phyloP scores from a whole-genome alignment of 345 rosid genomes.

The Turnera subulata region DNA sequence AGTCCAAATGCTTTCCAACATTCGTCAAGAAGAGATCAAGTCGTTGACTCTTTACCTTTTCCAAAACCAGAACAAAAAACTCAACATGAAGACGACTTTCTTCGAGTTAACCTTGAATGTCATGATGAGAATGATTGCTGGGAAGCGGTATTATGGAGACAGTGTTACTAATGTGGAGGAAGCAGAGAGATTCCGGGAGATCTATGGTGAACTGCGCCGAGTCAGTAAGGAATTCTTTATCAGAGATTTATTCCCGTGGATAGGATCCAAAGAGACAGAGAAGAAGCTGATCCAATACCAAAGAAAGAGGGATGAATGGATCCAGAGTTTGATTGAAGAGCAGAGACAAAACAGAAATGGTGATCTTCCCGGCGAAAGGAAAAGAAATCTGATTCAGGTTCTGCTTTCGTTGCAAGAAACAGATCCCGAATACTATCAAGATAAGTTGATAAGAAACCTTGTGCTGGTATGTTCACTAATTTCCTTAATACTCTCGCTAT shows the following conservation, averaged over 20 bases:
- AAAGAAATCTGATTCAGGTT: constrained; percentile 1
- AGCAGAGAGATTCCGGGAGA: constrained; percentile 17
- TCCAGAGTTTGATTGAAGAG: constrained; percentile 38
- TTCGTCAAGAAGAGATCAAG: constrained; percentile 18
- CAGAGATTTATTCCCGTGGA: neutral
- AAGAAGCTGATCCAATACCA: constrained; percentile 17
- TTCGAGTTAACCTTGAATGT: constrained; percentile 31
- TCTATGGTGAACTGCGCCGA: neutral
- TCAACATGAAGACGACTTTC: constrained; percentile 19
- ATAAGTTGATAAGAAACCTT: neutral
- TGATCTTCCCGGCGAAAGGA: neutral
- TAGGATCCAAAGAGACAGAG: constrained; percentile 16
- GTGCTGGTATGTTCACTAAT: neutral
- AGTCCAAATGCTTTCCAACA: constrained; percentile 10
- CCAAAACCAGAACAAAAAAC: neutral
- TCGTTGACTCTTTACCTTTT: constrained; percentile 3
- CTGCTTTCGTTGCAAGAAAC: neutral
- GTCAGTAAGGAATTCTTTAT: neutral
- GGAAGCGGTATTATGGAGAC: constrained; percentile 26
- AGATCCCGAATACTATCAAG: neutral
- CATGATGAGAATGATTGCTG: constrained; percentile 34
- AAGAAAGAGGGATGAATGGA: constrained; percentile 22
- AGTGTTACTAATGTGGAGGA: constrained; percentile 3
- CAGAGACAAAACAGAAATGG: constrained; percentile 6
- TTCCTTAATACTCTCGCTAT: too few species aligned